Conservation (phyloP, 2,329 filamentous ascomycete species). For the Harringtonia lauricola region DNA sequence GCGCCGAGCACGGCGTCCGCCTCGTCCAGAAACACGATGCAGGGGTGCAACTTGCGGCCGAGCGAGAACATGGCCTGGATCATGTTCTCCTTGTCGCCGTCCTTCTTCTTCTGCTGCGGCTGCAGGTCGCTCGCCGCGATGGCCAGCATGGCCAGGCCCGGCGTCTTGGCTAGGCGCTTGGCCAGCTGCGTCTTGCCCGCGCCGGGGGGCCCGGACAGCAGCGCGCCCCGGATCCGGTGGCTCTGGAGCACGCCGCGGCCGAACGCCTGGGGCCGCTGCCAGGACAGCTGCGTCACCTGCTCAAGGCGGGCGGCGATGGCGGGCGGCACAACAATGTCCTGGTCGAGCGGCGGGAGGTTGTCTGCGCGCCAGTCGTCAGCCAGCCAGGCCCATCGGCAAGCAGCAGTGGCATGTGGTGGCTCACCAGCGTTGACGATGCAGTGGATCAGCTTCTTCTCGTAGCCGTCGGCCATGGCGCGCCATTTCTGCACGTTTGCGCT, state of each 20-base stretch:
- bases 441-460: neutral
- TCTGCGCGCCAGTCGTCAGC: neutral
- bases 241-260: constrained; percentile 10
- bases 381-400: neutral
- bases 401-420: neutral
- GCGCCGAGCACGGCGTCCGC: constrained; percentile 11
- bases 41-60: constrained; percentile 14
- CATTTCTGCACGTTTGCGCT: neutral
- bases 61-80: constrained; percentile 18
- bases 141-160: constrained; percentile 13
- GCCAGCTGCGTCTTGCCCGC: constrained; percentile 19
- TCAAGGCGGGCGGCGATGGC: neutral
- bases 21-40: constrained; percentile 20
- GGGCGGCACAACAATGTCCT: neutral
- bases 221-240: constrained; percentile 12
- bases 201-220: constrained; percentile 19
- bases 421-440: neutral
- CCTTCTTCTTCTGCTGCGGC: constrained; percentile 7
- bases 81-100: constrained; percentile 17
- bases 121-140: constrained; percentile 9
- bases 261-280: constrained; percentile 4
- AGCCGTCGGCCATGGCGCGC: neutral
- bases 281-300: neutral
- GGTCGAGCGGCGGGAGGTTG: neutral
- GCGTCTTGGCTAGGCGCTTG: constrained; percentile 12